These are phyloP conservation scores for Afroboletus lepidellus DNA, from an alignment of 1,284 basidiomycete species.

Conservation along the genomic window DNA sequence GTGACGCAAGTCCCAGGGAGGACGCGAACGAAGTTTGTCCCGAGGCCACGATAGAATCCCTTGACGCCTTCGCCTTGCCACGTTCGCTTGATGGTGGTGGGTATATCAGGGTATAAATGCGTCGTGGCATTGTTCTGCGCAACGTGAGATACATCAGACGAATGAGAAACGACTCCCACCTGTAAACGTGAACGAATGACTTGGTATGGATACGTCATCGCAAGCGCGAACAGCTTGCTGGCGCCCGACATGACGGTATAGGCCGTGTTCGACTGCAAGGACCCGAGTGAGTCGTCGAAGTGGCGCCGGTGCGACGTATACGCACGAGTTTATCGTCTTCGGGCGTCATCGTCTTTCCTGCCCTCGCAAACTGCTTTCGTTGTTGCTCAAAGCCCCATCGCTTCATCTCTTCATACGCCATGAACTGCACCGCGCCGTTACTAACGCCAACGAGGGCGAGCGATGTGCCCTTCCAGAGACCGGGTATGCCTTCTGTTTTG, in stretches of 20 bases:
- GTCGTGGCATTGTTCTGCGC: constrained; percentile 59
- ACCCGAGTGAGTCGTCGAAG: neutral
- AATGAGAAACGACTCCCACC: constrained; percentile 44
- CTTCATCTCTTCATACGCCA: constrained; percentile 96
- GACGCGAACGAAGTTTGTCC: constrained; percentile 94
- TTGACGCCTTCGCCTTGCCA: constrained; percentile 78
- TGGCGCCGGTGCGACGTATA: constrained; percentile 7
- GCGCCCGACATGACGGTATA: constrained; percentile 93
- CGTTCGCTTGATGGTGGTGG: constrained; percentile 75
- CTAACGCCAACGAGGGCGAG: constrained; percentile 92
- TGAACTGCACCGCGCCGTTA: constrained; percentile 96
- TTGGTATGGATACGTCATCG: constrained; percentile 95
- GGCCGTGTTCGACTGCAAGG: constrained; percentile 79
- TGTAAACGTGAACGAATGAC: constrained; percentile 94
- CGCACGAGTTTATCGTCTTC: constrained; percentile 84
- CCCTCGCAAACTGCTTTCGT: constrained; percentile 52
- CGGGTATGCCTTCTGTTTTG: constrained; percentile 72
- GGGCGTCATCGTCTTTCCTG: constrained; percentile 64
- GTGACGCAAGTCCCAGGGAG: constrained; percentile 97
- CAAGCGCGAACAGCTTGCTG: constrained; percentile 86
- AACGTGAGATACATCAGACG: constrained; percentile 1
- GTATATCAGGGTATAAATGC: constrained; percentile 78
- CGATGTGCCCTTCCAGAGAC: constrained; percentile 85
- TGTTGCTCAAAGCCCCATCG: constrained; percentile 82
- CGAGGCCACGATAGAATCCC: constrained; percentile 95